Evolutionary conservation across 148 eudicot species (phyloP), one percentile per base, ranked within the genome.

Genomic region (Simmondsia chinensis): DNA sequence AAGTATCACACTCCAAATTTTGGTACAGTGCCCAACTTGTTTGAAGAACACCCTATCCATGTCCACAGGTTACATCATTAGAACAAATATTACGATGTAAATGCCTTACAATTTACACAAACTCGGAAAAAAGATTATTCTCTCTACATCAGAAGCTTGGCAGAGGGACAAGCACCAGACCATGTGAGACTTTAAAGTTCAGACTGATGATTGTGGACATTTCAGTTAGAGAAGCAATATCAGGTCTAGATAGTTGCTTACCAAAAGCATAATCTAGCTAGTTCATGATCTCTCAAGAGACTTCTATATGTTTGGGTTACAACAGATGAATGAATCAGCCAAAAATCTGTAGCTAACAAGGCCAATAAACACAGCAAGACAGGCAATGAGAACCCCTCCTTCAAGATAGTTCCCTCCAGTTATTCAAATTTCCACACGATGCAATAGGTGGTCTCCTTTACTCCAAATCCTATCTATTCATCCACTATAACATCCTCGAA

Each of bases 231-330:
- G 64, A 91, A 52, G 89, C 95, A 11, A 80, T 91, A 43, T 68
- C 76, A 30, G 86, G 70, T 17, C 59, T 91, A 19, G 99, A 91
- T 74, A 75, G 66, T 69, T 91, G 99, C 95, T 43, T 91, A 51
- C 95, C 82, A 38, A 76, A 70, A 56, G 99, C 94, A 47, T 83
- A 86, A 39, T 72, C 95, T 14, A 94, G 54, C 85, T 85, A 48
- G 95, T 82, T 56, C 95, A 85, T 68, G 99, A 91, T n/a, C n/a
- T 67, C 24, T 91, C 57, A 88, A 79, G 68, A 91, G 66, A 62
- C 99, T 91, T 55, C 99, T 95, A 9, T 91, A 79, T 77, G 86
- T 91, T 53, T 85, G 79, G 70, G 81, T 81, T 12, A 86, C 99
- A 34, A 68, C 79, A 83, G 93, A 91, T 49, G 89, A 79, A 32